Evolutionary conservation across 106 monocot genomes (phyloP), one percentile per base, ranked within the genome.

Genomic region (Xerophyta viscosa): DNA sequence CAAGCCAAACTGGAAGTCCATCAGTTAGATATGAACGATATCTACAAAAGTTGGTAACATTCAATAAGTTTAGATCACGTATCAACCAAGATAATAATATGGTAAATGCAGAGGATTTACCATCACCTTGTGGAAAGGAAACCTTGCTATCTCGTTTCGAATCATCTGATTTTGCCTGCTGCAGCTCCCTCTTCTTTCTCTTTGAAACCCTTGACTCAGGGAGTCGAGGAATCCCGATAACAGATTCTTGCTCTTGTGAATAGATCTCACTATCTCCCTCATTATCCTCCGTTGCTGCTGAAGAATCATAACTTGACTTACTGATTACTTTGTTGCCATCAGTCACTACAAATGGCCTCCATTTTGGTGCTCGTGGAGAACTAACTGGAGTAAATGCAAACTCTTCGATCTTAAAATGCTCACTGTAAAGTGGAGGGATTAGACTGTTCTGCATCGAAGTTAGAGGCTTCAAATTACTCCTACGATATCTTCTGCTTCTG

Each of bases 401-500:
- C 0, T 84, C 84, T 48, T 84, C 78, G 17, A 74, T 51, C 37
- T 75, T 59, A 60, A 75, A 71, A 27, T 63, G 27, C 22, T 71
- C 53, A 19, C 53, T 61, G 48, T 73, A 77, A 33, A 78, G 56
- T 22, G 75, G 67, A 56, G 84, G 71, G 37, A 79, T 57, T 9
- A 68, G 73, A 25, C 71, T 64, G 42, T 75, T 75, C 46, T 78
- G 68, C 11, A 44, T 27, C 8, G 75, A 68, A 31, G 18, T 25
- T n/a, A 84, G 41, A 15, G 84, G 67, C 59, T 64, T 75, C 8
- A 75, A 42, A 22, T 66, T 61, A 56, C 60, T 24, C 41, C 56
- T 67, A 18, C 25, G 60, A 56, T 54, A 28, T 18, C 47, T 42
- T 27, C 64, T 78, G 44, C 58, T 78, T 57, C 68, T 64, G 20